Evolutionary conservation across 805 yeast species (phyloP), one percentile per base, ranked within the genome.

Genomic region (Spathaspora passalidarum): DNA sequence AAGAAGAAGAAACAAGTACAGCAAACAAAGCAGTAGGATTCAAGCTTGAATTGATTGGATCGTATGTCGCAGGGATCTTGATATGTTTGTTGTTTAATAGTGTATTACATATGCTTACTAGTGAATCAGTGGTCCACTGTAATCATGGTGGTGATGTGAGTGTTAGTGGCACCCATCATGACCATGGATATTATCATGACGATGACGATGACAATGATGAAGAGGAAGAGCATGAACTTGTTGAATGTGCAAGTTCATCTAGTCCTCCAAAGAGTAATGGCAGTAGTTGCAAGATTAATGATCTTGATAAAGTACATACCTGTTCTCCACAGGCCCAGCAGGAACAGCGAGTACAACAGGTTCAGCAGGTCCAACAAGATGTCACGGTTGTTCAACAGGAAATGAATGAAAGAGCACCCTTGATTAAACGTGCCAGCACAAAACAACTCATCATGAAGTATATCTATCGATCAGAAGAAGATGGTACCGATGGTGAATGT

Each of bases 91-190:
- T 64, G 1, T 66, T 92, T 45, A 91, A 90, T 61, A 60, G 70
- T 21, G 32, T 84, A 1, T 80, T 94, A 4, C 97, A 91, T 62
- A 62, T 80, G 29, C 63, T 82, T 43, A 88, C 97, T 0, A 80
- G 92, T 42, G 88, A 88, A 60, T 82, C 91, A 25, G 78, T 91
- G 26, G 86, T 91, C 0, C 97, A 90, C 59, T 90, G 97, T 64
- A 85, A 81, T 13, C 96, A 90, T 56, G 62, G 56, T n/a, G 70
- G 60, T 13, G 63, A 60, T 11, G 63, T 22, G 3, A 39, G 42
- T n/a, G 60, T 48, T 8, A 39, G 34, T 10, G 25, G 25, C 6
- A 22, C n/a, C n/a, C 32, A 26, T 26, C 32, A 26, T 26, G 32
- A 26, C 11, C 32, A 26, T 26, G 32, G 36, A 2, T 58, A 57